Conservation (phyloP, 768 basidiomycete genomes). For the Psilocybe cubensis region DNA sequence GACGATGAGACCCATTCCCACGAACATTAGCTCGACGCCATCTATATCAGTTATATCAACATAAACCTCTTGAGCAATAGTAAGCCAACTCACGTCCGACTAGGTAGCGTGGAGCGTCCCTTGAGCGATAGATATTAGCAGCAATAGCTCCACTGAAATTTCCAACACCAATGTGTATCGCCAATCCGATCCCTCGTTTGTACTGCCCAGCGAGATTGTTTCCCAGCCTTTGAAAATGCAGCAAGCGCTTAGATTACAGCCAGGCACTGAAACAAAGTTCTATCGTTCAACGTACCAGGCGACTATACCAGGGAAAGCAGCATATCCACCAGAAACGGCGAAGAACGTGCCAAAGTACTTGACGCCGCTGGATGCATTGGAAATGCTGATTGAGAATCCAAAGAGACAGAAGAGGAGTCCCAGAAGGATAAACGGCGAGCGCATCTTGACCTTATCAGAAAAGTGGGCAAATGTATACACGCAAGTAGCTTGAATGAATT, state of each 20-base stretch:
- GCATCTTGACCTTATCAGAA: slow-evolving; percentile 59
- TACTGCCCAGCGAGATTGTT: slow-evolving; percentile 72
- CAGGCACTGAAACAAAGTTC: no score
- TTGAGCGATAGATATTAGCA: slow-evolving; percentile 60
- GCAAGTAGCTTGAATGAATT: slow-evolving; percentile 44
- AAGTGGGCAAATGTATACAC: slow-evolving; percentile 55
- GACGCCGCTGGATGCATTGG: slow-evolving; percentile 48
- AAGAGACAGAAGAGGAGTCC: slow-evolving; percentile 54
- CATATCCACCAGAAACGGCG: slow-evolving; percentile 64
- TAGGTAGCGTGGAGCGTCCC: slow-evolving; percentile 62
- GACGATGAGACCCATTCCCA: slow-evolving; percentile 62
- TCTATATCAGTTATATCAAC: no score
- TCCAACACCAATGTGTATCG: slow-evolving; percentile 66
- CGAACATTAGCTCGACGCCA: slow-evolving; percentile 67
- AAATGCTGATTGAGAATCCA: slow-evolving; percentile 69
- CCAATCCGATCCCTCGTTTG: slow-evolving; percentile 72
- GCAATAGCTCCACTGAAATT: slow-evolving; percentile 70
- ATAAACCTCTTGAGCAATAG: no score
- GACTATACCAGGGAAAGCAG: slow-evolving; percentile 60
- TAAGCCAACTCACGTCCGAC: slow-evolving; percentile 54
- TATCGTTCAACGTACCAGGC: slow-evolving; percentile 61
- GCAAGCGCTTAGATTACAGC: no score
- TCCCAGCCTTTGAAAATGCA: slow-evolving; percentile 49
- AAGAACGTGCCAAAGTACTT: slow-evolving; percentile 81
- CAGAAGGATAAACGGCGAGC: slow-evolving; percentile 61